These are phyloP conservation scores for Oryza coarctata DNA, from an alignment of 176 grass and related monocot genomes.

Conservation along the genomic window DNA sequence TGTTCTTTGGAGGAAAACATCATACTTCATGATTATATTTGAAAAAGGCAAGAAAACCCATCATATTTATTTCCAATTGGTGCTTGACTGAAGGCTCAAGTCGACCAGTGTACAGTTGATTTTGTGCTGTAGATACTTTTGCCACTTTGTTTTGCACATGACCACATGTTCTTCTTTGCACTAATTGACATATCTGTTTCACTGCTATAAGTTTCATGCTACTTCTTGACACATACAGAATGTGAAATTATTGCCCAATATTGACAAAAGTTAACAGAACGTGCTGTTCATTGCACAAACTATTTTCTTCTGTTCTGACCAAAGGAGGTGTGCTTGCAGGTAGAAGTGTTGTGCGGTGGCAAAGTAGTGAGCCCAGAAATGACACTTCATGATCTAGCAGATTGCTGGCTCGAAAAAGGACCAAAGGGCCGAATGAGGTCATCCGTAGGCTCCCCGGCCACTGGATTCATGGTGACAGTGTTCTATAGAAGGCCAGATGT, in stretches of 20 bases:
- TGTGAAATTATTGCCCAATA: neutral
- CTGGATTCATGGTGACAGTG: slow-evolving; percentile 33
- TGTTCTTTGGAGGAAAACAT: neutral
- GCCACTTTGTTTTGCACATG: slow-evolving; percentile 2
- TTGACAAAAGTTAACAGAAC: neutral
- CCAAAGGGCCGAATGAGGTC: slow-evolving; percentile 37
- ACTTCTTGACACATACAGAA: neutral
- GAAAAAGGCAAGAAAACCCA: neutral
- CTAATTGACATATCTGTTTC: neutral
- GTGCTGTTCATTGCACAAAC: too few relatives aligned
- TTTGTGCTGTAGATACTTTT: neutral
- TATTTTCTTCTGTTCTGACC: neutral
- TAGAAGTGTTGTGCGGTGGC: slow-evolving; percentile 41
- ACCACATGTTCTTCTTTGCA: neutral
- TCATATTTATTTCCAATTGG: neutral
- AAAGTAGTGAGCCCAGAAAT: slow-evolving; percentile 30
- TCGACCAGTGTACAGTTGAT: neutral
- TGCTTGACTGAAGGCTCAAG: neutral
- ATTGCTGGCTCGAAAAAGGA: slow-evolving; percentile 37
- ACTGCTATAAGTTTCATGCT: slow-evolving; percentile 11
- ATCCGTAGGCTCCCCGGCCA: slow-evolving; percentile 32
- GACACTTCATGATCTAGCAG: slow-evolving; percentile 38
- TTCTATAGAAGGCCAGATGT: slow-evolving; percentile 42
- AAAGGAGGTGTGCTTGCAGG: slow-evolving; percentile 40
- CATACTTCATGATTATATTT: neutral